phyloP scores from a whole-genome alignment of 495 filamentous ascomycete species.

The Neurospora sp. region DNA sequence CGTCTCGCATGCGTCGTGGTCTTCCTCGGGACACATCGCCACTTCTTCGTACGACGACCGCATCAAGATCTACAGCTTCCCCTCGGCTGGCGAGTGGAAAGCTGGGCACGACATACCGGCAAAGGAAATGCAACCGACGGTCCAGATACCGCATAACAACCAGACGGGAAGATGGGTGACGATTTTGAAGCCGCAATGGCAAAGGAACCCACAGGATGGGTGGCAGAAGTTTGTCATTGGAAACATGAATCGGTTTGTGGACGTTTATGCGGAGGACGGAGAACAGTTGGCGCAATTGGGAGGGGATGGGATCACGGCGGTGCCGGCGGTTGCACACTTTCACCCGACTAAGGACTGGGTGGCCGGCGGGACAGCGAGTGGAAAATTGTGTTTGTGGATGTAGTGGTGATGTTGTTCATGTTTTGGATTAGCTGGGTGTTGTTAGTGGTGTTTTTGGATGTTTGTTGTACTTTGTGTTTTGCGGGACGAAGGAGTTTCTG shows the following conservation, averaged over 20 bases:
- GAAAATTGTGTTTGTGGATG: constrained; percentile 87
- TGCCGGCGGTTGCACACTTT: constrained; percentile 85
- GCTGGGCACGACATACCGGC: constrained; percentile 47
- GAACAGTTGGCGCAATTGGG: constrained; percentile 86
- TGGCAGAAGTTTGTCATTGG: constrained; percentile 84
- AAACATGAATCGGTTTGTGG: constrained; percentile 97
- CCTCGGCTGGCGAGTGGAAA: constrained; percentile 53
- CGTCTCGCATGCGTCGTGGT: constrained; percentile 87
- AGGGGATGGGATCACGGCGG: constrained; percentile 82
- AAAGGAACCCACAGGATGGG: constrained; percentile 60
- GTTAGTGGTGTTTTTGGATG: neutral
- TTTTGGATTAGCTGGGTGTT: neutral
- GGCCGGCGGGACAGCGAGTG: constrained; percentile 82
- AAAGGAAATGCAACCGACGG: constrained; percentile 56
- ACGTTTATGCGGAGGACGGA: constrained; percentile 70
- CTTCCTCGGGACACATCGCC: constrained; percentile 67
- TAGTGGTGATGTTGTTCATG: constrained; percentile 24
- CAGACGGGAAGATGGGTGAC: constrained; percentile 75
- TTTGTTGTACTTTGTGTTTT: neutral
- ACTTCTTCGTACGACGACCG: constrained; percentile 93
- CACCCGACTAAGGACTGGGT: constrained; percentile 87
- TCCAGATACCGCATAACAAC: constrained; percentile 77
- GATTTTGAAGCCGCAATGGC: constrained; percentile 91
- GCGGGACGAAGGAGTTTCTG: neutral
- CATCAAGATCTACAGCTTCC: constrained; percentile 80